These are phyloP conservation scores for Asterophora parasitica DNA, from an alignment of 768 basidiomycete genomes.

Conservation along the genomic window DNA sequence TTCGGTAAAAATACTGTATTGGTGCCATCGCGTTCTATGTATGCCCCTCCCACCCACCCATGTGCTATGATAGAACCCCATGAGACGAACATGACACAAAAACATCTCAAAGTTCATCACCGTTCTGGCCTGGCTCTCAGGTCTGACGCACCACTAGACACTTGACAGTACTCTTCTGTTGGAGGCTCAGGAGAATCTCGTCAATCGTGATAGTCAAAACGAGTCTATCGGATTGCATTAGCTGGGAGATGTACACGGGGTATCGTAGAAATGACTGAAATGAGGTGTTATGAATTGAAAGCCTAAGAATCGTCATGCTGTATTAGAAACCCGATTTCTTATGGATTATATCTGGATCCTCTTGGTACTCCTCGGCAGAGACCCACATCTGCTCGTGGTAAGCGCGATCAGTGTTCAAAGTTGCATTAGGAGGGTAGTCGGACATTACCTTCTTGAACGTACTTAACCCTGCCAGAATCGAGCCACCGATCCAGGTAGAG, in stretches of 20 bases:
- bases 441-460: constrained; percentile 91
- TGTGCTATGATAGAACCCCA: constrained; percentile 20
- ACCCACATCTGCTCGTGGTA: constrained; percentile 86
- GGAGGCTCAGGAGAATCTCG: no score
- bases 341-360: constrained; percentile 98
- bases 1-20: constrained; percentile 26
- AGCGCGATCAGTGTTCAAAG: constrained; percentile 11
- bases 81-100: constrained; percentile 4
- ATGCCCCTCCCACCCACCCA: constrained; percentile 16
- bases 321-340: constrained; percentile 85
- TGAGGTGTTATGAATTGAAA: constrained; percentile 12
- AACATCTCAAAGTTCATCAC: not conserved
- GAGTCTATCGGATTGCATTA: constrained; percentile 4
- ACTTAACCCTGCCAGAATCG: constrained; percentile 90
- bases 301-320: constrained; percentile 12
- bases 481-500: constrained; percentile 96
- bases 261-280: constrained; percentile 22
- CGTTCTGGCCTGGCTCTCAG: not conserved
- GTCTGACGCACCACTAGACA: no score
- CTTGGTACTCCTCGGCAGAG: constrained; percentile 97
- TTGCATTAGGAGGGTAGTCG: not conserved
- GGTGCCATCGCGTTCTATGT: constrained; percentile 13
- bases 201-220: not conserved
- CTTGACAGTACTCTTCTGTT: no score
- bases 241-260: constrained; percentile 20